Conservation (phyloP, 495 filamentous ascomycete species). For the Penicillium desertorum region DNA sequence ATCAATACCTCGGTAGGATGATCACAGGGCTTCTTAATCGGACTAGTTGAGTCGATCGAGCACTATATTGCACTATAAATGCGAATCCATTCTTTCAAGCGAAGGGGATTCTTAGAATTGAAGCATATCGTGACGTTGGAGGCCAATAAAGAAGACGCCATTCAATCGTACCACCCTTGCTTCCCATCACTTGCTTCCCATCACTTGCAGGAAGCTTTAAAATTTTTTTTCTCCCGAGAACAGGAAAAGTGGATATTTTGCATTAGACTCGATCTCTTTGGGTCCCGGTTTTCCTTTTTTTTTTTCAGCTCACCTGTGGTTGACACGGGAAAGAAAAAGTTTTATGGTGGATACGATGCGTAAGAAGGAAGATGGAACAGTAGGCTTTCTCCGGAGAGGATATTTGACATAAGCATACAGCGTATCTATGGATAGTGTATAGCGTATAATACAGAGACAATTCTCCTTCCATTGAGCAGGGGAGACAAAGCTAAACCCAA, state of each 20-base stretch:
- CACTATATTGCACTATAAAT: not conserved
- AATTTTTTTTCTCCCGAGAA: conserved; percentile 12
- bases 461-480: conserved; percentile 15
- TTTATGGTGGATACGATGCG: conserved; percentile 21
- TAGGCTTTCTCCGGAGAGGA: conserved; percentile 19
- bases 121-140: conserved; percentile 3
- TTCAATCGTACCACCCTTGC: not conserved
- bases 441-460: not conserved
- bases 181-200: conserved; percentile 4
- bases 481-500: conserved; percentile 7
- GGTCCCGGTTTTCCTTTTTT: not conserved
- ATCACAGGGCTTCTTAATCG: conserved; percentile 4
- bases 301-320: conserved; percentile 14
- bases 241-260: conserved; percentile 10
- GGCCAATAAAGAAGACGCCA: not conserved
- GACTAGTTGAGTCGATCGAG: not conserved
- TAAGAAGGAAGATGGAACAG: conserved; percentile 14
- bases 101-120: no score
- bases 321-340: conserved; percentile 11
- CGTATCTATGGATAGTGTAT: no score
- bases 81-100: no score
- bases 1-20: conserved; percentile 20
- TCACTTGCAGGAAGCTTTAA: conserved; percentile 14
- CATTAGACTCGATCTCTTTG: conserved; percentile 13
- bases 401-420: not conserved